Evolutionary conservation across 2,329 filamentous ascomycete species (phyloP), one percentile per base, ranked within the genome.

Genomic region (Aspergillus latus): DNA sequence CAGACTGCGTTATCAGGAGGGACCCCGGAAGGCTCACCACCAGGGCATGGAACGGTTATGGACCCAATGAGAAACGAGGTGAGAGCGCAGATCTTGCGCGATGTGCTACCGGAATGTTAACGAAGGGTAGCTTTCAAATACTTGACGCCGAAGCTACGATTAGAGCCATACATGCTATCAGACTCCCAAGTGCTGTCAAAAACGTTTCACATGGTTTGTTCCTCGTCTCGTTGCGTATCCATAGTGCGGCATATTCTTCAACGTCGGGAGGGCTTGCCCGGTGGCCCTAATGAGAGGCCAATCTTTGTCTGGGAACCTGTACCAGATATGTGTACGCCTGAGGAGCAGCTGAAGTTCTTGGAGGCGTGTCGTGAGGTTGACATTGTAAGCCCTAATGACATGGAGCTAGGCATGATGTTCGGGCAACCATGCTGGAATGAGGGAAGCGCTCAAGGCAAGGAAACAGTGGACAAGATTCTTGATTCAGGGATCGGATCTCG

Each of bases 251-350:
- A 86, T n/a, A 89, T 97, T 57, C 77, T 86, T 4, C 75, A 79
- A 3, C 70, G 78, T 45, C 81, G 85, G 48, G 65, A 72, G 34
- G 66, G 69, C 43, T 60, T 77, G 34, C 66, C 72, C 26, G 42
- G 49, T 0, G 58, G 63, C 4, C 69, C 66, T 9, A 79, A 78
- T 63, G 66, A 77, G 1, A 82, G 83, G 47, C 89, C 92, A 1
- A 74, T 92, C 5, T 90, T 97, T 70, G 84, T 97, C 51, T 99
- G 93, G 93, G 94, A 99, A 71, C 94, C 94, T 0, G 89, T 97
- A 1, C 94, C 94, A 1, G 91, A 97, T 72, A 81, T 90, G 1
- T 97, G 92, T 72, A 87, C 83, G 0, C 86, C 90, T 0, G 84
- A 86, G 34, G 80, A 87, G 60, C 71, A 83, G 16, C 68, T 77